Conservation (phyloP, 441 rosid genomes). For the Brassica balearica region DNA sequence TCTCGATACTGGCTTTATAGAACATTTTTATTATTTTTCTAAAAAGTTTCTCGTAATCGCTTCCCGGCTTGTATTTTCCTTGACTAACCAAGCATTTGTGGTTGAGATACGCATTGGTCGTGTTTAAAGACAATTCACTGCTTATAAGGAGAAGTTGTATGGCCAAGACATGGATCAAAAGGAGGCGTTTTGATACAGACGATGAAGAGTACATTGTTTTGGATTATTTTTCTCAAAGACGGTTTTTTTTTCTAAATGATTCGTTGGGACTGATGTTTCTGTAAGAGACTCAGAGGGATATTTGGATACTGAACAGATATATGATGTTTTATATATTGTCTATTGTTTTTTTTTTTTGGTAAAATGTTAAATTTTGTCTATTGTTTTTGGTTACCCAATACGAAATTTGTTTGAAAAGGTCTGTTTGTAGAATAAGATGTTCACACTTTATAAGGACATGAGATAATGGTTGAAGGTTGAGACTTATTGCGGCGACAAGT, state of each 20-base stretch:
- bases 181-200: neutral
- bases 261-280: neutral
- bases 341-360: neutral
- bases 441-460: conserved; percentile 1
- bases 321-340: neutral
- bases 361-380: neutral
- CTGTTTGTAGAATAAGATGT: neutral
- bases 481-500: conserved; percentile 20
- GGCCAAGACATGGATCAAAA: conserved; percentile 3
- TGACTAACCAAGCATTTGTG: conserved; percentile 54
- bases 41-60: neutral
- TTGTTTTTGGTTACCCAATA: neutral
- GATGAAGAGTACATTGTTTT: conserved; percentile 18
- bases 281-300: neutral
- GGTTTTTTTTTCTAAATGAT: neutral
- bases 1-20: neutral
- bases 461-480: neutral
- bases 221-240: neutral
- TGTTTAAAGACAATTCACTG: conserved; percentile 12
- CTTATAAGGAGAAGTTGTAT: conserved; percentile 16
- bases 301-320: neutral
- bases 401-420: neutral
- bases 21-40: neutral
- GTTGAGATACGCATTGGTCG: conserved; percentile 37
- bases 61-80: conserved; percentile 14